Percentiles rank a stretch among this genome's conserved stretches.
Evolutionary conservation across 2,329 filamentous ascomycete genomes (phyloP).

Genomic region (Pseudogymnoascus sp.): DNA sequence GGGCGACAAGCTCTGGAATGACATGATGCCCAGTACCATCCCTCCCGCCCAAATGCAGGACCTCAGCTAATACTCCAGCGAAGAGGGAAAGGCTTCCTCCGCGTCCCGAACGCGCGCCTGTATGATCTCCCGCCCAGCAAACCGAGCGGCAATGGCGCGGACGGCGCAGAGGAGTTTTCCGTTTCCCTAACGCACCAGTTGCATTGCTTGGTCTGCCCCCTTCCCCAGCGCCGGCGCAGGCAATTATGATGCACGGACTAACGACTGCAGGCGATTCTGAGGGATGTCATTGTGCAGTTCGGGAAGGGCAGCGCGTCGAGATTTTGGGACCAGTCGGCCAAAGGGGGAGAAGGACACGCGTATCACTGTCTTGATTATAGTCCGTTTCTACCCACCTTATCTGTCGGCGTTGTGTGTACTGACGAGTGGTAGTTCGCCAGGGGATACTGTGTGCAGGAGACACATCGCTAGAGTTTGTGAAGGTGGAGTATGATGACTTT

Average conservation of each 20-base stretch:
- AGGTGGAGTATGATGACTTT: constrained; percentile 15
- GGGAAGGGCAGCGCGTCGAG: constrained; percentile 23
- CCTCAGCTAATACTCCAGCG: constrained; percentile 15
- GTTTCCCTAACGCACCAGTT: constrained; percentile 25
- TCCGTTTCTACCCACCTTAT: constrained; percentile 13
- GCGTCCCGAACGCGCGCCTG: constrained; percentile 22
- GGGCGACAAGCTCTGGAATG: constrained; percentile 24
- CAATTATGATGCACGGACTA: background rate
- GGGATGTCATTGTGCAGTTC: constrained; percentile 26
- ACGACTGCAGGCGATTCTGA: constrained; percentile 18
- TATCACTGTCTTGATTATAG: constrained; percentile 28
- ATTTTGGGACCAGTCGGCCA: constrained; percentile 10
- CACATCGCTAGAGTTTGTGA: constrained; percentile 26
- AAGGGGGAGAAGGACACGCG: constrained; percentile 25
- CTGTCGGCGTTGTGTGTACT: background rate
- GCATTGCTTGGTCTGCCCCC: constrained; percentile 22
- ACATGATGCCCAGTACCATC: constrained; percentile 23
- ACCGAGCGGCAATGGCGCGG: constrained; percentile 18
- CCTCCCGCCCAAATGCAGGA: background rate
- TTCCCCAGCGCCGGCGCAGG: background rate
- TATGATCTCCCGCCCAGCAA: constrained; percentile 26
- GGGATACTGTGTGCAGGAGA: constrained; percentile 25
- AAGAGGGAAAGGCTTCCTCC: constrained; percentile 22
- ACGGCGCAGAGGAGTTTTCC: constrained; percentile 24
- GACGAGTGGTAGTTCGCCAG: constrained; percentile 20